Evolutionary conservation across 2,329 filamentous ascomycete genomes (phyloP).

Genomic region (Fusarium tanahbumbuense): DNA sequence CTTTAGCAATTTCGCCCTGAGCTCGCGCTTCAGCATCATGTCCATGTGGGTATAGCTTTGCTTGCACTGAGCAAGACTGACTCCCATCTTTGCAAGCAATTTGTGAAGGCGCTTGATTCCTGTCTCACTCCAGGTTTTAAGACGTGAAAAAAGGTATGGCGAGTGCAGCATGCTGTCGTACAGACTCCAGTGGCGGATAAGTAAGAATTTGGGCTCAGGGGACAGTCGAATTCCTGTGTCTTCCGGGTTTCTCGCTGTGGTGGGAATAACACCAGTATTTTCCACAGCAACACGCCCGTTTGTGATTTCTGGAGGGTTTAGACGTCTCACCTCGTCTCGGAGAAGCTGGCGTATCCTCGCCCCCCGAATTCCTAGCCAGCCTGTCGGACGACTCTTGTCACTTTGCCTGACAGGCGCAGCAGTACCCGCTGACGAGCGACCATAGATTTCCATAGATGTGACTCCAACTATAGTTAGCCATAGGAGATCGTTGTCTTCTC

Average conservation of each 20-base stretch:
- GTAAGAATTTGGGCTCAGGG: conserved; percentile 90
- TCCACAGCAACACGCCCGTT: conserved; percentile 73
- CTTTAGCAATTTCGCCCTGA: conserved; percentile 86
- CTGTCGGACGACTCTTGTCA: conserved; percentile 68
- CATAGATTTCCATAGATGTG: conserved; percentile 92
- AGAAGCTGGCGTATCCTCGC: conserved; percentile 87
- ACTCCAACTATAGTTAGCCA: conserved; percentile 97
- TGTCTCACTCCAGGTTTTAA: conserved; percentile 94
- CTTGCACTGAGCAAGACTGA: conserved; percentile 91
- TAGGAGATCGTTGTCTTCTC: conserved; percentile 94
- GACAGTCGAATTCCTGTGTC: conserved; percentile 93
- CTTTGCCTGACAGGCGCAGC: conserved; percentile 69
- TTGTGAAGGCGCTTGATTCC: conserved; percentile 92
- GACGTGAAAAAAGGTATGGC: conserved; percentile 88
- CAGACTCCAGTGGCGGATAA: conserved; percentile 95
- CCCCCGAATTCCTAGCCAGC: conserved; percentile 85
- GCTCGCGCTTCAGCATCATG: conserved; percentile 90
- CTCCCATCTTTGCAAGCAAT: conserved; percentile 96
- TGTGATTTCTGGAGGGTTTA: conserved; percentile 81
- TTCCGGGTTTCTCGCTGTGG: conserved; percentile 86
- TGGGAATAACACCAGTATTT: conserved; percentile 85
- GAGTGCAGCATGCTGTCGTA: conserved; percentile 99
- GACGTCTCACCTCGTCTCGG: conserved; percentile 90
- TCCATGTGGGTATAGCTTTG: conserved; percentile 99
- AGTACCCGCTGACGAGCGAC: conserved; percentile 83